A percentile compares a stretch with the other conserved stretches of the same genome.
Evolutionary conservation across 2,329 filamentous ascomycete genomes (phyloP).

Genomic region (Penicillium sp.): DNA sequence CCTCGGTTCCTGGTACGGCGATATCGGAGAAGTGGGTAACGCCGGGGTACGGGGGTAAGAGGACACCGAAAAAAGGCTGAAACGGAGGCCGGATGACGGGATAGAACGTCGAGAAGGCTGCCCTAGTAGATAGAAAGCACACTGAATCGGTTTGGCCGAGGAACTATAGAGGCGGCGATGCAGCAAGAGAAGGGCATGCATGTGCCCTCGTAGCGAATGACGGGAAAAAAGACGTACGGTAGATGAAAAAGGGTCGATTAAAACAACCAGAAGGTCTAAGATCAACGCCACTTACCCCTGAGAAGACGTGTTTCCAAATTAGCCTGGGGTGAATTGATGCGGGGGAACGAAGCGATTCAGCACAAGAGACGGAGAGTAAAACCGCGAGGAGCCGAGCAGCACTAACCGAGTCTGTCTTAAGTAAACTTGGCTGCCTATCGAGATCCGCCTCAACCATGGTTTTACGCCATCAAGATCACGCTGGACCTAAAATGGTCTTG

Average conservation of each 20-base stretch:
- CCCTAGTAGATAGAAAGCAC: slow-evolving; percentile 21
- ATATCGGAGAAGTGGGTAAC: slow-evolving; percentile 33
- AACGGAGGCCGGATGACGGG: slow-evolving; percentile 23
- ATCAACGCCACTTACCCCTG: slow-evolving; percentile 19
- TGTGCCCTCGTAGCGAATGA: slow-evolving; percentile 32
- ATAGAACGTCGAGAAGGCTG: slow-evolving; percentile 23
- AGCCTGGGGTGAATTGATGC: slow-evolving; percentile 1
- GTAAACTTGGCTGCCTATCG: not conserved
- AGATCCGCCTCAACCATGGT: not conserved
- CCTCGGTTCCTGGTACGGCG: slow-evolving; percentile 32
- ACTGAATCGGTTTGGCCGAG: slow-evolving; percentile 35
- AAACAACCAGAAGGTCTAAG: not conserved
- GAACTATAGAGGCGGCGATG: slow-evolving; percentile 38
- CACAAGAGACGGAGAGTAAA: slow-evolving; percentile 24
- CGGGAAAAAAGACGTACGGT: not conserved
- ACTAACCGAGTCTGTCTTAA: slow-evolving; percentile 3
- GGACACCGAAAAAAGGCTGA: slow-evolving; percentile 28
- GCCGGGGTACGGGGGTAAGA: slow-evolving; percentile 31
- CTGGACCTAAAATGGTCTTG: not conserved
- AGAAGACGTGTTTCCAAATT: slow-evolving; percentile 11
- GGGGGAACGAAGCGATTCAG: slow-evolving; percentile 17
- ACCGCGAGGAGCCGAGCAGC: not conserved
- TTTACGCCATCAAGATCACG: not conserved
- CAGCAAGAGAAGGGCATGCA: slow-evolving; percentile 38
- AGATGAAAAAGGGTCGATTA: slow-evolving; percentile 8